Evolutionary conservation across 169 alveolate genomes (phyloP).

Genomic region (Plasmodium gaboni): DNA sequence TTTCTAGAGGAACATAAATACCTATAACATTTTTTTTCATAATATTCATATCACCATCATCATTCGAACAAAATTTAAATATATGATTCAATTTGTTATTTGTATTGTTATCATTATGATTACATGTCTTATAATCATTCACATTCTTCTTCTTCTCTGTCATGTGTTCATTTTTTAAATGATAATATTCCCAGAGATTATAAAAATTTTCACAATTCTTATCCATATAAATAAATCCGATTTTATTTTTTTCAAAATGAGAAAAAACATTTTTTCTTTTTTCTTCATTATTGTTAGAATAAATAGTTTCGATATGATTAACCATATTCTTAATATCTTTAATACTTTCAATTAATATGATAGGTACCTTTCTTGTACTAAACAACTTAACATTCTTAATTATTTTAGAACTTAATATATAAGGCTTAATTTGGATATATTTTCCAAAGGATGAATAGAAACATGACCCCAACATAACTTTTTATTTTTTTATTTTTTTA

Average conservation of each 20-base stretch:
- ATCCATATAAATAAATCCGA: conserved; percentile 21
- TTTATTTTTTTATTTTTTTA: neutral
- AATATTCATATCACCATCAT: conserved; percentile 30
- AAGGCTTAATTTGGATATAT: too few species aligned
- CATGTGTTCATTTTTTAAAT: conserved; percentile 1
- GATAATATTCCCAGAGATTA: conserved; percentile 28
- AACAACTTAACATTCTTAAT: neutral
- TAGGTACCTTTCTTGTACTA: conserved; percentile 30
- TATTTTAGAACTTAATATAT: too few species aligned
- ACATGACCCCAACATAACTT: neutral
- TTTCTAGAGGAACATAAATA: conserved; percentile 52
- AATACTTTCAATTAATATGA: conserved; percentile 15
- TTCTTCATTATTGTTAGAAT: conserved; percentile 18
- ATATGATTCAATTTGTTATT: conserved; percentile 13
- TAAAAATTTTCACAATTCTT: conserved; percentile 32
- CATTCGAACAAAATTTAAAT: conserved; percentile 64
- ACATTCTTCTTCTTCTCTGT: neutral
- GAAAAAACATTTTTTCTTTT: neutral
- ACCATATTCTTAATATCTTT: conserved; percentile 51
- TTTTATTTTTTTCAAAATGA: conserved; percentile 37
- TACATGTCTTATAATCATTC: neutral
- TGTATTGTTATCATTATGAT: neutral
- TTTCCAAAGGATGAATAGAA: neutral
- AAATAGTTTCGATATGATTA: conserved; percentile 32
- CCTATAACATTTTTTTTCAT: conserved; percentile 62